Percentiles rank a stretch among this genome's conserved stretches.
Conservation (phyloP, 495 filamentous ascomycete genomes). For the Cairneyella variabilis region DNA sequence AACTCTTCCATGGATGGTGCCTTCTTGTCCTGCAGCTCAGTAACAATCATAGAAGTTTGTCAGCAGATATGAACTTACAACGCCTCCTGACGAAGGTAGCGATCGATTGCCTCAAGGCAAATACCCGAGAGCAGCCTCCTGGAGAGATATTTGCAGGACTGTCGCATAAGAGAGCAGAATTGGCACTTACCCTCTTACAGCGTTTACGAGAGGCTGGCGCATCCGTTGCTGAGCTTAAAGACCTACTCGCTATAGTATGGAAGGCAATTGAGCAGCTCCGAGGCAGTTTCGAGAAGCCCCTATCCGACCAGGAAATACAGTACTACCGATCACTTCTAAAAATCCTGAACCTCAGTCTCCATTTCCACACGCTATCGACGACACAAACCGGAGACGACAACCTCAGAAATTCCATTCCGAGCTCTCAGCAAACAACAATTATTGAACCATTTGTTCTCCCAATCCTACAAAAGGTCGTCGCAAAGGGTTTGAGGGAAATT, state of each 20-base stretch:
- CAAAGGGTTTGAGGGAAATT: conserved; percentile 73
- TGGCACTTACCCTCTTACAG: conserved; percentile 74
- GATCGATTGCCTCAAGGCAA: conserved; percentile 68
- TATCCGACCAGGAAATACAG: conserved; percentile 55
- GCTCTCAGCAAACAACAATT: conserved; percentile 34
- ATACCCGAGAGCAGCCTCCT: conserved; percentile 59
- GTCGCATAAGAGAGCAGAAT: conserved; percentile 64
- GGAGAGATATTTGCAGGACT: conserved; percentile 71
- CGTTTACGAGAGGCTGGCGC: conserved; percentile 62
- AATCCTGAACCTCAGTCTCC: conserved; percentile 78
- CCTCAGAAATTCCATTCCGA: conserved; percentile 13
- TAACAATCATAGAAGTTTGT: conserved; percentile 59
- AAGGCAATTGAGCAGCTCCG: conserved; percentile 59
- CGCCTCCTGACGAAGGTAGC: conserved; percentile 63
- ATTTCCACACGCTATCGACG: conserved; percentile 39
- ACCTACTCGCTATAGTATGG: conserved; percentile 63
- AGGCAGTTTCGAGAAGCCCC: conserved; percentile 58
- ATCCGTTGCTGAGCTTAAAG: conserved; percentile 54
- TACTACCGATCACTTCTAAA: conserved; percentile 82
- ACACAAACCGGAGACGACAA: background rate
- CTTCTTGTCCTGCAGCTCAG: conserved; percentile 82
- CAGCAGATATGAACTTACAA: conserved; percentile 56
- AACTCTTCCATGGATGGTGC: conserved; percentile 85
- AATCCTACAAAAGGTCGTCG: conserved; percentile 73
- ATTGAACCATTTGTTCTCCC: conserved; percentile 54